Evolutionary conservation across 257 asterid species (phyloP), one percentile per base, ranked within the genome.

Genomic region (Nicotiana noctiflora): DNA sequence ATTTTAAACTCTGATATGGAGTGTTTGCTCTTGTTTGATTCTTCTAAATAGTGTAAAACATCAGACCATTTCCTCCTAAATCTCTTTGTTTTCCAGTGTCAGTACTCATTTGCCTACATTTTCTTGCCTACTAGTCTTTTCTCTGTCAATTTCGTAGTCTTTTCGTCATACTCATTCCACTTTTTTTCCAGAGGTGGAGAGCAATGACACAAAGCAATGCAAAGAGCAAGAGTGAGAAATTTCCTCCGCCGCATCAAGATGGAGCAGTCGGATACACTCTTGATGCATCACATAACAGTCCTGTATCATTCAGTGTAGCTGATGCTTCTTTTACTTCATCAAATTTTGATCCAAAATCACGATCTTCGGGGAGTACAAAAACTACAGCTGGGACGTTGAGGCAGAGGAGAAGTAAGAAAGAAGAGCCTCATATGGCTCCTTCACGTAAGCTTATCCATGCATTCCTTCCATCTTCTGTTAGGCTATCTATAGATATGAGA

Each of bases 221-320:
- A 31, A 91, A 89, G 93, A 88, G 95, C 85, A 92, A 89, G 90
- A 90, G 94, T 6, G 98, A 92, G 67, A 94, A 92, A 83, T 94
- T 94, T 76, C 97, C 97, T 49, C 98, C 98, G 2, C 98, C 98
- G 4, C 98, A 94, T 86, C 95, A 91, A 62, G 98, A 94, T 61
- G 98, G 96, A 40, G 87, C 91, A 67, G 92, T 90, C 11, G 98
- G 94, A 53, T 80, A 88, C 84, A 89, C 84, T 56, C 84, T 82
- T 6, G 86, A 86, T 51, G 65, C 86, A 27, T 86, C 88, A 21
- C 88, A 79, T 65, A 87, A 86, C n/a, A 91, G 83, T 32, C 85
- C 91, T 23, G 64, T 85, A 56, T 91, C 94, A 11, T 86, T 88
- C 77, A 84, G 83, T 53, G 83, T 83, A 80, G 83, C 88, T 1